These are phyloP conservation scores for Geopyxis carbonaria DNA, from an alignment of 495 filamentous ascomycete genomes.

Conservation along the genomic window DNA sequence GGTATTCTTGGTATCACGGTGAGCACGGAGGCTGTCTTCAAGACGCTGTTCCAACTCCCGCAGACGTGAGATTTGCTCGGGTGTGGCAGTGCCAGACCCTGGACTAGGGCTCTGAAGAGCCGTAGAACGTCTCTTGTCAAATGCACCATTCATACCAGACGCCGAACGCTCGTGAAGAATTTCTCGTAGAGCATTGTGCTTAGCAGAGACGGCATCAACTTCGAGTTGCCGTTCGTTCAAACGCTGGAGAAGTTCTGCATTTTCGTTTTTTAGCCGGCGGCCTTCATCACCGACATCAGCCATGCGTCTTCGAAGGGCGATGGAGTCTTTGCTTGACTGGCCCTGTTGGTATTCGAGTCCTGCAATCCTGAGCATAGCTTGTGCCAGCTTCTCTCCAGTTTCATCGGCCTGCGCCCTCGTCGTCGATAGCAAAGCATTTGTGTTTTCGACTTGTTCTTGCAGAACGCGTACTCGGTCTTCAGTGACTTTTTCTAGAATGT, in stretches of 20 bases:
- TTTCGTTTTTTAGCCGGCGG: conserved; percentile 55
- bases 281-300: conserved; percentile 66
- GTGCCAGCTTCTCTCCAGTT: conserved; percentile 71
- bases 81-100: conserved; percentile 57
- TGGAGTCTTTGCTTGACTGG: conserved; percentile 79
- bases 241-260: conserved; percentile 59
- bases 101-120: conserved; percentile 34
- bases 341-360: conserved; percentile 94
- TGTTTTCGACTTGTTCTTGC: conserved; percentile 59
- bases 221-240: conserved; percentile 73
- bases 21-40: conserved; percentile 53
- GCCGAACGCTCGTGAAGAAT: conserved; percentile 76
- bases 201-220: conserved; percentile 72
- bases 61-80: conserved; percentile 56
- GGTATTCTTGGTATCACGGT: conserved; percentile 61
- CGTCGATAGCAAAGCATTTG: conserved; percentile 62
- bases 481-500: conserved; percentile 36
- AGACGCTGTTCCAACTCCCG: conserved; percentile 85
- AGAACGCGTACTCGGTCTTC: conserved; percentile 63
- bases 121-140: conserved; percentile 28
- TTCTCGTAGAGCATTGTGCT: conserved; percentile 80
- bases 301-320: conserved; percentile 74
- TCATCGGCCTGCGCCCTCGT: conserved; percentile 82
- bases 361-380: conserved; percentile 89
- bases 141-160: conserved; percentile 38